Evolutionary conservation across 148 eudicot species (phyloP), one percentile per base, ranked within the genome.

Genomic region (Rhododendron williamsianum): DNA sequence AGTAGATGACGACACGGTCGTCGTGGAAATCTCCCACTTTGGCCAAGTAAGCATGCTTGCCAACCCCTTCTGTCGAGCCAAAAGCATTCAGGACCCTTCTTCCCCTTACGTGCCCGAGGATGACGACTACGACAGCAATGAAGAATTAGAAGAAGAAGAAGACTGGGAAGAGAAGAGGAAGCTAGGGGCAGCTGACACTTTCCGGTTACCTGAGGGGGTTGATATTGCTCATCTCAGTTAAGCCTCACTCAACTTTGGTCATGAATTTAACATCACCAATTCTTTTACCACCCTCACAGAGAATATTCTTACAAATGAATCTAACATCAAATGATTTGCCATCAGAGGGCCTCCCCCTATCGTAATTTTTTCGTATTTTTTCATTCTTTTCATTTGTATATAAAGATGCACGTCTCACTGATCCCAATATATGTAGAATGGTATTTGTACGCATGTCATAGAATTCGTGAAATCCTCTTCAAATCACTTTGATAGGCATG

Each of bases 21-120:
- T 92, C 79, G 95, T 95, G 15, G 98, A 95, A 83, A 95, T 97
- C 77, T 94, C 99, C 13, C 92, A 93, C 82, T 92, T 83, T 77
- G 88, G 95, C 27, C 98, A 93, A 85, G 99, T 97, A 51, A 92
- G 92, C 88, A 95, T 97, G 98, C 96, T 97, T 30, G 99, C 98
- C 19, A 89, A 89, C 18, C 87, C 35, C 82, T 86, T 16, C 36
- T 95, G 98, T 77, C 84, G 80, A 84, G 78, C 99, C 43, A 92
- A 85, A 88, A 94, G 99, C 78, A 85, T 91, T 3, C 82, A 80
- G 9, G 98, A 92, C 83, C 92, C 95, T n/a, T 72, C 87, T 27
- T 65, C 88, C 8, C 89, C 90, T 51, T 56, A 78, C 73, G 5
- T 9, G 33, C 48, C 83, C 7, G 74, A 86, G 46, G 86, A 84